These are phyloP conservation scores for Spongospora subterranea DNA, from an alignment of 208 protist species.

Conservation along the genomic window DNA sequence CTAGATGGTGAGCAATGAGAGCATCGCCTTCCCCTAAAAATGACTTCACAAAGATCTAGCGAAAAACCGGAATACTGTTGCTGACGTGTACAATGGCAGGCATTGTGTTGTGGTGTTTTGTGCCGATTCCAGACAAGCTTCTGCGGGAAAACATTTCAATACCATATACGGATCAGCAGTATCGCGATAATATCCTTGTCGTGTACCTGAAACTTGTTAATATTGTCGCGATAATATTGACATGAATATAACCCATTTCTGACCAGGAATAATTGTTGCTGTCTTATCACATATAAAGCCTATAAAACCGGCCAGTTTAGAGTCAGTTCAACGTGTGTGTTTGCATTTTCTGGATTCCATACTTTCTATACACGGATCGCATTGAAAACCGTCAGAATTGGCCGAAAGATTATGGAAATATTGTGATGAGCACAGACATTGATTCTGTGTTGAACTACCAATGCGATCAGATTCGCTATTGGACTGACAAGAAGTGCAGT, in stretches of 20 bases:
- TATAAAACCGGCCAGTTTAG: not conserved
- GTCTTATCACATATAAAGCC: not conserved
- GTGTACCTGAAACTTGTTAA: not conserved
- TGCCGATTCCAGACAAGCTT: not conserved
- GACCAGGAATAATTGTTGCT: not conserved
- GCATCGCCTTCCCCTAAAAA: constrained; percentile 3
- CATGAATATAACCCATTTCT: not conserved
- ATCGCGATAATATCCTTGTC: constrained; percentile 21
- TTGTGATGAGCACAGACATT: not conserved
- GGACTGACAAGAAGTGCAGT: not conserved
- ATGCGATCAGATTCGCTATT: not conserved
- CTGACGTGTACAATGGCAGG: not conserved
- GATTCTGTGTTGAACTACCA: not conserved
- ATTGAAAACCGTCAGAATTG: not conserved
- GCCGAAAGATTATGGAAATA: not conserved
- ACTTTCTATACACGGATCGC: not conserved
- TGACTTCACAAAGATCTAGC: not conserved
- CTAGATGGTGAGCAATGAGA: not conserved
- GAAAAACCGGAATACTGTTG: not conserved
- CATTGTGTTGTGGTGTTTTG: not conserved
- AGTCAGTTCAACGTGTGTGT: not conserved
- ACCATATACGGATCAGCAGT: not conserved
- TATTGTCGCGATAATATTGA: not conserved
- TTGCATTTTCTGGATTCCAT: not conserved
- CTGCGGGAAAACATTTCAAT: not conserved